phyloP scores from a whole-genome alignment of 371 early-diverging fungal species.

The Mucor irregularis region DNA sequence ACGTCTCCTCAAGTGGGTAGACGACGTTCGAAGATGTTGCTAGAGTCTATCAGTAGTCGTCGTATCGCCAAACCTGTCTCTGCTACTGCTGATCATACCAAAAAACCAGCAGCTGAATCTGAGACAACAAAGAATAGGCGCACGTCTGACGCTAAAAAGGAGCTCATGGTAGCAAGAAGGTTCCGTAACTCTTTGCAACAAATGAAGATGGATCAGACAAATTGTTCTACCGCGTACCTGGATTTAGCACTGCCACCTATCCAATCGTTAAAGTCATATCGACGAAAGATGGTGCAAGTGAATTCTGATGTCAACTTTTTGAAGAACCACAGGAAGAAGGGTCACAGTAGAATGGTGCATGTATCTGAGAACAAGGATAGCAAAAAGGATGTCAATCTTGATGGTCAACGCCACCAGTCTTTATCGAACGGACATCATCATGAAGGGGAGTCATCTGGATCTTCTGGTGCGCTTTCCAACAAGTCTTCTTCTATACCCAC shows the following conservation, averaged over 20 bases:
- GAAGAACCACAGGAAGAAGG: slow-evolving; percentile 7
- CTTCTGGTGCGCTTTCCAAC: too few species aligned
- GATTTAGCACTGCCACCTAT: slow-evolving; percentile 38
- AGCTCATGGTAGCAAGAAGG: slow-evolving; percentile 14
- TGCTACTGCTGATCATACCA: neutral
- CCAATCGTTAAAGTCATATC: slow-evolving; percentile 12
- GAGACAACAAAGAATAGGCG: slow-evolving; percentile 12
- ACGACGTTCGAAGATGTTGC: slow-evolving; percentile 14
- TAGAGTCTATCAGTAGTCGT: slow-evolving; percentile 25
- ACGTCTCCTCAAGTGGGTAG: neutral
- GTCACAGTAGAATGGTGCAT: neutral
- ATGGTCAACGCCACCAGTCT: too few species aligned
- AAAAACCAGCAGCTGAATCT: slow-evolving; percentile 4
- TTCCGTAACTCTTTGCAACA: slow-evolving; percentile 24
- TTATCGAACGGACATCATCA: neutral
- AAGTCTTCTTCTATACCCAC: neutral
- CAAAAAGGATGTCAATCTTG: slow-evolving; percentile 1
- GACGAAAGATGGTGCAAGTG: slow-evolving; percentile 25
- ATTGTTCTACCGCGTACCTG: slow-evolving; percentile 38
- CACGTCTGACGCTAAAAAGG: slow-evolving; percentile 22
- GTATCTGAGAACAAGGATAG: neutral
- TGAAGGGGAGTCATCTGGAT: too few species aligned
- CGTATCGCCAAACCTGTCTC: slow-evolving; percentile 12
- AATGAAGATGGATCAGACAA: slow-evolving; percentile 20
- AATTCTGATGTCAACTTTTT: slow-evolving; percentile 9